These are phyloP conservation scores for Talaromyces trachyspermus DNA, from an alignment of 495 filamentous ascomycete genomes.

Conservation along the genomic window DNA sequence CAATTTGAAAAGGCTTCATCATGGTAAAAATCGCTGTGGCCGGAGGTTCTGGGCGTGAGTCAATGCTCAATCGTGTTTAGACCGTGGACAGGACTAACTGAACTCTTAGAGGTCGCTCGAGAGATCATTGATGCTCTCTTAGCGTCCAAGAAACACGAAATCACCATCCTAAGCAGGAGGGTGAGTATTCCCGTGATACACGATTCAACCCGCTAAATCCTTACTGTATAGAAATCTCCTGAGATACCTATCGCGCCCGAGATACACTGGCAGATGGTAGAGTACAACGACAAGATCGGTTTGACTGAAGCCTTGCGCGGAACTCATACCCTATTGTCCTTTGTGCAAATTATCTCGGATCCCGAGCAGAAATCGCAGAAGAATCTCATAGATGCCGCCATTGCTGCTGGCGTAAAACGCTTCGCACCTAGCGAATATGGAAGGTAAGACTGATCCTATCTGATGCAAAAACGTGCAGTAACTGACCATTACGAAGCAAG, in stretches of 20 bases:
- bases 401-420: slow-evolving; percentile 47
- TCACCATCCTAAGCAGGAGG: slow-evolving; percentile 33
- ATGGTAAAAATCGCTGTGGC: slow-evolving; percentile 4
- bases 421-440: slow-evolving; percentile 28
- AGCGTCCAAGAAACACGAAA: slow-evolving; percentile 38
- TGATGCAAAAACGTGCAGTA: not conserved
- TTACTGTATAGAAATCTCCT: slow-evolving; percentile 11
- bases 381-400: slow-evolving; percentile 46
- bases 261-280: slow-evolving; percentile 25
- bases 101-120: slow-evolving; percentile 32
- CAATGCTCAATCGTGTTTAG: not conserved
- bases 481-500: slow-evolving; percentile 1
- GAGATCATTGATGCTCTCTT: slow-evolving; percentile 44
- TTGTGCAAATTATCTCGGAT: slow-evolving; percentile 28
- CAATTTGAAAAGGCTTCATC: not conserved
- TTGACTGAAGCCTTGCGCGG: slow-evolving; percentile 31
- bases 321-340: slow-evolving; percentile 43
- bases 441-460: not conserved
- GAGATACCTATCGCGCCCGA: slow-evolving; percentile 3
- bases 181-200: slow-evolving; percentile 12
- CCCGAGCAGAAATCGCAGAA: slow-evolving; percentile 25
- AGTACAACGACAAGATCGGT: slow-evolving; percentile 29
- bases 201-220: not conserved
- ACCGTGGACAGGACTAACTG: not conserved
- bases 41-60: slow-evolving; percentile 1